Percentiles rank a stretch among this genome's conserved stretches.
Evolutionary conservation across 2,329 filamentous ascomycete genomes (phyloP).

Genomic region (Sclerotinia minor): DNA sequence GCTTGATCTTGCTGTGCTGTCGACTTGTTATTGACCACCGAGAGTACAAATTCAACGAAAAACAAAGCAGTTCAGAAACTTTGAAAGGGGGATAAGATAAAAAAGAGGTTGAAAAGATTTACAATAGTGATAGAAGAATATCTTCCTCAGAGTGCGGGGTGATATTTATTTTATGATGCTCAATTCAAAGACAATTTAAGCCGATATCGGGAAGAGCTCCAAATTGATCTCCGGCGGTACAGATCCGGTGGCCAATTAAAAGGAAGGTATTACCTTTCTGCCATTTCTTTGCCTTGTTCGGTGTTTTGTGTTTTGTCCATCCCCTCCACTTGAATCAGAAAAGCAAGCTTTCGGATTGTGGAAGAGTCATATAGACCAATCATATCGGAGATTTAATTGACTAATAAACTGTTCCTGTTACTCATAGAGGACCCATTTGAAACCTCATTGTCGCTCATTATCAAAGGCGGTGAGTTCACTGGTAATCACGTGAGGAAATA

Average conservation of each 20-base stretch:
- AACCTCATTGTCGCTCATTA: background rate
- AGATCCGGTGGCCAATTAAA: background rate
- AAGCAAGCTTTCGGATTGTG: background rate
- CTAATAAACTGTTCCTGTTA: background rate
- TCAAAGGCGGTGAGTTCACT: background rate
- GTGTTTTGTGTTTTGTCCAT: background rate
- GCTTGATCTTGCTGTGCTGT: background rate
- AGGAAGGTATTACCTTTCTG: conserved; percentile 12
- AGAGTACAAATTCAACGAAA: background rate
- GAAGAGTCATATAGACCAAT: background rate
- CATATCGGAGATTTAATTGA: background rate
- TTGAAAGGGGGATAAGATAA: background rate
- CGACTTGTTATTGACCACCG: background rate
- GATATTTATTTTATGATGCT: conserved; percentile 22
- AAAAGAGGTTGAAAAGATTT: background rate
- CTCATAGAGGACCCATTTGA: background rate
- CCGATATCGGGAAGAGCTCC: conserved; percentile 22
- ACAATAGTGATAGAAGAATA: background rate
- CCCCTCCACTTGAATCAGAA: background rate
- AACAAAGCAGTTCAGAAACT: background rate
- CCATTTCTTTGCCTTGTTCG: background rate
- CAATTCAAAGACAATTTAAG: conserved; percentile 22
- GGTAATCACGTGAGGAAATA: too few relatives aligned
- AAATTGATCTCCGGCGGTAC: background rate
- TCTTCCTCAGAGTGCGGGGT: conserved; percentile 17